Conservation (phyloP, 306 rosid species). For the Castanospermum australe region DNA sequence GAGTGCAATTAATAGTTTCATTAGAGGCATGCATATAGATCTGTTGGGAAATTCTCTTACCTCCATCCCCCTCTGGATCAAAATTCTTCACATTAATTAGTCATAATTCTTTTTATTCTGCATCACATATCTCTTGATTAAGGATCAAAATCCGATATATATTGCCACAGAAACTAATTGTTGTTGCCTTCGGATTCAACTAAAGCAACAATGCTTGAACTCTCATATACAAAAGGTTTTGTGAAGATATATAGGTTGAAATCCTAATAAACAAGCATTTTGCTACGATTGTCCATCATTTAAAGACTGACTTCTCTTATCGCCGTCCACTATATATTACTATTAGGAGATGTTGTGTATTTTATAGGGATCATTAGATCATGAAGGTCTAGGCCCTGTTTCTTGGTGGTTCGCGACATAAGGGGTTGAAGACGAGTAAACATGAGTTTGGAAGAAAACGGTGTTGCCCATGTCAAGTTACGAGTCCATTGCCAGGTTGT, state of each 20-base stretch:
- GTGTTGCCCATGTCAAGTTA: background rate
- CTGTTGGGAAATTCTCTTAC: too few relatives aligned
- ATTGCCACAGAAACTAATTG: background rate
- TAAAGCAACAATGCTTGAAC: background rate
- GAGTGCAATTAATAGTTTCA: too few relatives aligned
- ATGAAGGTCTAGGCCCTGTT: conserved; percentile 41
- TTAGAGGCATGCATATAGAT: too few relatives aligned
- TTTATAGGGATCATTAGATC: conserved; percentile 38
- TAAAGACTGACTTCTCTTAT: background rate
- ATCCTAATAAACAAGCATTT: background rate
- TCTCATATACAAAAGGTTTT: background rate
- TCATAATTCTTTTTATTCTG: background rate
- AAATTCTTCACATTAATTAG: background rate
- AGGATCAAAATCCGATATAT: background rate
- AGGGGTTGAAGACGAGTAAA: conserved; percentile 15
- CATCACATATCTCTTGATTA: background rate
- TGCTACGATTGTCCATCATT: background rate
- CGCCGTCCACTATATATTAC: too few relatives aligned
- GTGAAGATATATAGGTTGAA: background rate
- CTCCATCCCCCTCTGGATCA: too few relatives aligned
- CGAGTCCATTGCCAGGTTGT: background rate
- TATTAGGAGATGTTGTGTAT: too few relatives aligned
- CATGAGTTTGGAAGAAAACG: background rate
- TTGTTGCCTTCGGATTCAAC: background rate
- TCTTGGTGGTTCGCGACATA: conserved; percentile 35